Evolutionary conservation across 257 asterid genomes (phyloP).

Genomic region (Cordia subcordata): DNA sequence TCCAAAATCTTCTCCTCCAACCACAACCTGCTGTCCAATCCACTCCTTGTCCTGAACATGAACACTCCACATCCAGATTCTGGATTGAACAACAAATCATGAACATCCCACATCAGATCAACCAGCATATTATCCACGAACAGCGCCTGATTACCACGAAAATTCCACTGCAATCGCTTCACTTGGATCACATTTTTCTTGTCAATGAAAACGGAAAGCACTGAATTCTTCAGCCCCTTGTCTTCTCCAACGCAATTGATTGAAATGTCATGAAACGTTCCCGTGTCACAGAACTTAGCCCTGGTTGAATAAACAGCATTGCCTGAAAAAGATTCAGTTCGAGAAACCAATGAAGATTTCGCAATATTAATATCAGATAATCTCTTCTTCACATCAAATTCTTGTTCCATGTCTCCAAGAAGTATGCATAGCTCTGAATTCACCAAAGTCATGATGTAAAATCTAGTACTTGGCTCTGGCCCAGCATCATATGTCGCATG

Average conservation of each 20-base stretch:
- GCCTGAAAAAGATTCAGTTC: constrained; percentile 47
- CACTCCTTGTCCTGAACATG: constrained; percentile 79
- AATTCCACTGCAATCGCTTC: constrained; percentile 79
- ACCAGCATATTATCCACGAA: constrained; percentile 68
- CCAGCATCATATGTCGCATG: constrained; percentile 43
- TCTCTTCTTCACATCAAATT: constrained; percentile 26
- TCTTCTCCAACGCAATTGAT: constrained; percentile 39
- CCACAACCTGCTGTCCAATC: constrained; percentile 75
- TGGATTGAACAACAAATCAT: constrained; percentile 55
- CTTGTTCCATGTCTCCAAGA: constrained; percentile 49
- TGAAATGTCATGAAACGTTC: constrained; percentile 49
- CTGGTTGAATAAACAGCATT: constrained; percentile 37
- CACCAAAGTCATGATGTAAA: constrained; percentile 35
- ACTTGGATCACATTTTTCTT: constrained; percentile 57
- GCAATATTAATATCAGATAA: constrained; percentile 8
- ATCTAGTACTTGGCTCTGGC: constrained; percentile 64
- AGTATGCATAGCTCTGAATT: constrained; percentile 39
- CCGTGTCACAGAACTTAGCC: constrained; percentile 52
- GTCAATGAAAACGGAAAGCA: constrained; percentile 49
- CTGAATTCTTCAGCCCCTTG: constrained; percentile 19
- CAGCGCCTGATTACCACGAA: constrained; percentile 72
- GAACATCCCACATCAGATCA: constrained; percentile 93
- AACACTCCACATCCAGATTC: constrained; percentile 44
- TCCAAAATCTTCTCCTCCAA: constrained; percentile 47
- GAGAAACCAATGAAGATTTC: constrained; percentile 36